A percentile compares a stretch with the other conserved stretches of the same genome.
Evolutionary conservation across 1,139 yeast species (phyloP).

Genomic region (Groenewaldozyma auringiensis): DNA sequence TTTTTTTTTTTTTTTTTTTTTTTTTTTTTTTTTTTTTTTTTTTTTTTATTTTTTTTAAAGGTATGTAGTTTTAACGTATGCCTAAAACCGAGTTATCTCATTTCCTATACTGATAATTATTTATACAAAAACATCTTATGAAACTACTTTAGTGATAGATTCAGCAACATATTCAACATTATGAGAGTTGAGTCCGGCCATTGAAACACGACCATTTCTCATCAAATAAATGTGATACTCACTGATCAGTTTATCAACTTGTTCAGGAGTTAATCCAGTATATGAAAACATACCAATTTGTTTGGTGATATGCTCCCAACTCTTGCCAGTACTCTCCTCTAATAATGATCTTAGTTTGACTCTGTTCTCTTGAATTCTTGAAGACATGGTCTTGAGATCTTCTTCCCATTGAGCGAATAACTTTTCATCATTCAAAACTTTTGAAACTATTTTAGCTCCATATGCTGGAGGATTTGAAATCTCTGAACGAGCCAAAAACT

Average conservation of each 20-base stretch:
- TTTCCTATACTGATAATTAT: too few relatives aligned
- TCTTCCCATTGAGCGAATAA: constrained; percentile 67
- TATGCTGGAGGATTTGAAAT: constrained; percentile 93
- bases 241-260: constrained; percentile 60
- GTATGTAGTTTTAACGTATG: too few relatives aligned
- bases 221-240: constrained; percentile 79
- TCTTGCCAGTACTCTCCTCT: constrained; percentile 49
- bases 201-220: constrained; percentile 82
- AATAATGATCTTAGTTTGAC: constrained; percentile 38
- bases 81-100: background rate
- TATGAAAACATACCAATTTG: constrained; percentile 97
- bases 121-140: background rate
- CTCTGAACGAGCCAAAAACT: constrained; percentile 73
- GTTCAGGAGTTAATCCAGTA: constrained; percentile 70
- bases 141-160: constrained; percentile 52
- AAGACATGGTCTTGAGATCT: constrained; percentile 71
- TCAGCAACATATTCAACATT: constrained; percentile 80
- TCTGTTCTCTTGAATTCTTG: constrained; percentile 72
- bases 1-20: background rate
- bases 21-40: background rate
- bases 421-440: constrained; percentile 54
- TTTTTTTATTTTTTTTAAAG: too few relatives aligned
- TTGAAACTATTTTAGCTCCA: constrained; percentile 82
- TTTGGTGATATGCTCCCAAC: constrained; percentile 79
- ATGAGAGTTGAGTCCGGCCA: constrained; percentile 75